Conservation (phyloP, 2,329 filamentous ascomycete species). For the Colletotrichum acutatum region DNA sequence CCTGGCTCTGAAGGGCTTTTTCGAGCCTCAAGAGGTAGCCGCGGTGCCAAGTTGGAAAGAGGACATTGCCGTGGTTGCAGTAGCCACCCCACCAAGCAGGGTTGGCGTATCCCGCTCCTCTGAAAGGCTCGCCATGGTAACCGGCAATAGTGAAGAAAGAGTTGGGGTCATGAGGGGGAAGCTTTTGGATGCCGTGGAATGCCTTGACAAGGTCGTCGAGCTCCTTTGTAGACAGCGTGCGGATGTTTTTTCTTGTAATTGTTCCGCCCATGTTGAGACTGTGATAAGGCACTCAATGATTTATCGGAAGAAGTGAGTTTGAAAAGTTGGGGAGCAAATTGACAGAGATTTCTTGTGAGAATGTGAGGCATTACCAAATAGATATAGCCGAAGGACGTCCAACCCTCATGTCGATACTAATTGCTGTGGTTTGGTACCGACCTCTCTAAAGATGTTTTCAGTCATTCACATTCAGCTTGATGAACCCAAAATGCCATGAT, state of each 20-base stretch:
- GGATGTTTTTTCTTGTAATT: slow-evolving; percentile 6
- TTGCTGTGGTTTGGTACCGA: not conserved
- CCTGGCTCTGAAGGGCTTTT: slow-evolving; percentile 32
- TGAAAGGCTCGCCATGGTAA: slow-evolving; percentile 43
- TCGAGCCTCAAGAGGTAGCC: slow-evolving; percentile 42
- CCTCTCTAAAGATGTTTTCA: not conserved
- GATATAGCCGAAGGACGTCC: not conserved
- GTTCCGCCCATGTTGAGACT: not conserved
- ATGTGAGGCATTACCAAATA: not conserved
- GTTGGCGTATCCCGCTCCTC: slow-evolving; percentile 36
- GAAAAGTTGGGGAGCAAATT: too few species aligned
- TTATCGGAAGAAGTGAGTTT: accelerated
- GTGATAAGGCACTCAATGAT: too few species aligned
- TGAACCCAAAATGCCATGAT: not conserved
- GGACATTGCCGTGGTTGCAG: slow-evolving; percentile 43
- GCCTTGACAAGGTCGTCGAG: slow-evolving; percentile 13
- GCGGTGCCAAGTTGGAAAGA: slow-evolving; percentile 45
- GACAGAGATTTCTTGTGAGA: not conserved
- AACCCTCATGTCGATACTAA: not conserved
- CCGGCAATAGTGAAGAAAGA: slow-evolving; percentile 42
- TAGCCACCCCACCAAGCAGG: slow-evolving; percentile 43
- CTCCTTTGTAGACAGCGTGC: not conserved
- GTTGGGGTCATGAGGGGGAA: slow-evolving; percentile 34
- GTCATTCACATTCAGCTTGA: not conserved
- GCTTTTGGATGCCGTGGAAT: slow-evolving; percentile 10